Evolutionary conservation across 2,329 filamentous ascomycete species (phyloP).

Genomic region (Cladobotryum protrusum): DNA sequence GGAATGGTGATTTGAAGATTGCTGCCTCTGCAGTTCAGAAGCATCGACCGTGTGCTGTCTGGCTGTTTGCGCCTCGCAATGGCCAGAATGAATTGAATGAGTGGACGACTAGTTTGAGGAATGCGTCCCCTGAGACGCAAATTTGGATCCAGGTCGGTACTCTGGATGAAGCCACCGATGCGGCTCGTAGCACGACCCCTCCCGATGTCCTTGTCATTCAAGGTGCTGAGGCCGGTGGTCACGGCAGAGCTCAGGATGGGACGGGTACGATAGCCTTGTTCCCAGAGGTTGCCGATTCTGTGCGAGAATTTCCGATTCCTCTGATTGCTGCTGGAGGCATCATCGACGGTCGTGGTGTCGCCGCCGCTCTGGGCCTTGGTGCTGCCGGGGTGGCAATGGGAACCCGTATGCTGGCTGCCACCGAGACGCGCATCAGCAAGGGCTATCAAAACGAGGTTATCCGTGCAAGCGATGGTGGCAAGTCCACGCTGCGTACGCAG

Average conservation of each 20-base stretch:
- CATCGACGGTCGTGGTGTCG: conserved; percentile 43
- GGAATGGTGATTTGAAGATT: conserved; percentile 34
- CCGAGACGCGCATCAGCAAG: conserved; percentile 32
- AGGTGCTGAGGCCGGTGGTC: conserved; percentile 48
- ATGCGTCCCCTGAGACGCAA: conserved; percentile 33
- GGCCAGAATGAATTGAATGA: conserved; percentile 32
- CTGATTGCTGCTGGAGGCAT: conserved; percentile 49
- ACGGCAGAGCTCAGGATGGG: conserved; percentile 40
- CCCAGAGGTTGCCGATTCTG: conserved; percentile 42
- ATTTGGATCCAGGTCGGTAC: conserved; percentile 50
- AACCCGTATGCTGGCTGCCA: conserved; percentile 53
- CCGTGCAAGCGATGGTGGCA: conserved; percentile 33
- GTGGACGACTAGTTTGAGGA: conserved; percentile 40
- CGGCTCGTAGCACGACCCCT: conserved; percentile 24
- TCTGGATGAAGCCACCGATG: conserved; percentile 39
- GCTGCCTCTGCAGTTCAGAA: conserved; percentile 25
- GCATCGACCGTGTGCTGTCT: conserved; percentile 33
- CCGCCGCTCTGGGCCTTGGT: conserved; percentile 44
- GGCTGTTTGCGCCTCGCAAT: conserved; percentile 40
- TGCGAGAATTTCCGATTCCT: conserved; percentile 30
- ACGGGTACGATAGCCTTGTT: conserved; percentile 41
- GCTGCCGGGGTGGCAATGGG: conserved; percentile 54
- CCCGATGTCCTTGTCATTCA: conserved; percentile 49
- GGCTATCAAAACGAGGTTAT: conserved; percentile 39
- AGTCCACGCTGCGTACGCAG: conserved; percentile 34